These are phyloP conservation scores for Torulaspora quercuum DNA, from an alignment of 805 yeast genomes.

Conservation along the genomic window DNA sequence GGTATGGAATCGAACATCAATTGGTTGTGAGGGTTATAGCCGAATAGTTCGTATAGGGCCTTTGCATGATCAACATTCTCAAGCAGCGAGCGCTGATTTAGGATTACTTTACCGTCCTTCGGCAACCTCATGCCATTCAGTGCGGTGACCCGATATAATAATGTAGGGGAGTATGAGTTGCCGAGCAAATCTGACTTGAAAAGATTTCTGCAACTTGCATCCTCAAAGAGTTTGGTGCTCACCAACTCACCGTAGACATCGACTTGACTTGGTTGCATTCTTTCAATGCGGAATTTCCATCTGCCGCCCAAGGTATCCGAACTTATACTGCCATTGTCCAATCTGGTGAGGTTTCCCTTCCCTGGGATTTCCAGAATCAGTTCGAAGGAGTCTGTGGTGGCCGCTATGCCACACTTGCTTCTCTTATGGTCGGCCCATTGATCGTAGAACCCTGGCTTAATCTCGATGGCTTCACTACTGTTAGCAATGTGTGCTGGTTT, in stretches of 20 bases:
- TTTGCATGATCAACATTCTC: conserved; percentile 5
- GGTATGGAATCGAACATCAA: conserved; percentile 31
- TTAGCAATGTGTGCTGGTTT: conserved; percentile 40
- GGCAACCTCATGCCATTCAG: conserved; percentile 26
- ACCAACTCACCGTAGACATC: conserved; percentile 41
- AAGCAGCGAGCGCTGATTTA: conserved; percentile 9
- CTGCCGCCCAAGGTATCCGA: conserved; percentile 41
- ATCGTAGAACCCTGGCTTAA: conserved; percentile 35
- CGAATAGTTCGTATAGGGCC: conserved; percentile 15
- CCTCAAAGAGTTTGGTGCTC: conserved; percentile 22
- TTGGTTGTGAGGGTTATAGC: conserved; percentile 24
- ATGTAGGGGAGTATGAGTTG: conserved; percentile 13
- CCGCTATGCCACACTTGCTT: conserved; percentile 14
- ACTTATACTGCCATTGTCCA: conserved; percentile 13
- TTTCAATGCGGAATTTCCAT: conserved; percentile 47
- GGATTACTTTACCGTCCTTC: conserved; percentile 8
- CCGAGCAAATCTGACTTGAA: conserved; percentile 11
- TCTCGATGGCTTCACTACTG: conserved; percentile 29
- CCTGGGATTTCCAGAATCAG: conserved; percentile 28
- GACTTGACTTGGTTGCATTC: conserved; percentile 38
- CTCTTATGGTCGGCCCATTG: conserved; percentile 26
- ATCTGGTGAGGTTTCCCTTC: conserved; percentile 7
- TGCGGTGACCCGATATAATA: conserved; percentile 20
- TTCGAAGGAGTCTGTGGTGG: conserved; percentile 33
- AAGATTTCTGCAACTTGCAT: conserved; percentile 10